A percentile compares a stretch with the other conserved stretches of the same genome.
phyloP scores from a whole-genome alignment of 1,139 yeast genomes.

The Trichomonascaceae sp. region DNA sequence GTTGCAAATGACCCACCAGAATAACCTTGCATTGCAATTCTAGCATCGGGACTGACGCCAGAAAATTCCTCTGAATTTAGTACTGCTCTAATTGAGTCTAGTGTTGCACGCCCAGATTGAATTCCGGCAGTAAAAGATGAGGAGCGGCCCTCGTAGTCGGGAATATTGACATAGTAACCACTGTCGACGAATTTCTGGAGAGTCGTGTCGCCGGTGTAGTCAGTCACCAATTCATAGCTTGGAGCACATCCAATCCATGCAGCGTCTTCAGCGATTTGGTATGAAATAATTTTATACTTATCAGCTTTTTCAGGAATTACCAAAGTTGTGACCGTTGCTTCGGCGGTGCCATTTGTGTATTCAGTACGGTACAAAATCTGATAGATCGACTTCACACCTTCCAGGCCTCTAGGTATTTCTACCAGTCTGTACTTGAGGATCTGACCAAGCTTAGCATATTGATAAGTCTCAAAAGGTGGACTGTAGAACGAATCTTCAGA shows the following conservation, averaged over 20 bases:
- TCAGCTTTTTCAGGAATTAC: constrained; percentile 22
- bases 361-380: constrained; percentile 22
- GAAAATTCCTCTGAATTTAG: constrained; percentile 16
- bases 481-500: constrained; percentile 11
- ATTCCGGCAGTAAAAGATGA: constrained; percentile 23
- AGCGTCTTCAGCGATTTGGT: constrained; percentile 30
- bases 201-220: not conserved
- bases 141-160: constrained; percentile 29
- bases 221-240: constrained; percentile 15
- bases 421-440: constrained; percentile 18
- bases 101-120: constrained; percentile 22
- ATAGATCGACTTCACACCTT: constrained; percentile 16
- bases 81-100: constrained; percentile 26
- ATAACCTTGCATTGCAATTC: constrained; percentile 23
- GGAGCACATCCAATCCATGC: constrained; percentile 27
- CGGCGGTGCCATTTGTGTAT: constrained; percentile 19
- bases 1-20: constrained; percentile 29
- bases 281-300: constrained; percentile 21
- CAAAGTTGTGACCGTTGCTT: constrained; percentile 26
- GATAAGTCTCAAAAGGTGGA: constrained; percentile 10
- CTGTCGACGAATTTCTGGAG: constrained; percentile 9
- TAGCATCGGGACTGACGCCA: constrained; percentile 14
- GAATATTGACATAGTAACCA: constrained; percentile 18
- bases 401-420: constrained; percentile 9
- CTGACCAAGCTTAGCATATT: constrained; percentile 15